Evolutionary conservation across 306 rosid species (phyloP).

Genomic region (Trifolium dubium): DNA sequence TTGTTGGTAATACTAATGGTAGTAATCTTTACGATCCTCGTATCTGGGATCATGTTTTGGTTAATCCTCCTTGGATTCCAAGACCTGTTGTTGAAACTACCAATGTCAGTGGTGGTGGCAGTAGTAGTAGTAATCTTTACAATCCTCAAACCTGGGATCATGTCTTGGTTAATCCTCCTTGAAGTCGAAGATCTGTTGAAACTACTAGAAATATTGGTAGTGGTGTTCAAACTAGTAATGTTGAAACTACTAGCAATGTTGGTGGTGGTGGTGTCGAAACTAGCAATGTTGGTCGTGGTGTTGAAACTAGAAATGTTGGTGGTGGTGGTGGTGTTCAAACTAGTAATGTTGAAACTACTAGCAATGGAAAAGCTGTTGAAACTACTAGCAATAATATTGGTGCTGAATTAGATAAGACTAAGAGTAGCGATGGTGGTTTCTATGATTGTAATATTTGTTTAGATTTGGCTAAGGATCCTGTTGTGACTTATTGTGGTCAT

Average conservation of each 20-base stretch:
- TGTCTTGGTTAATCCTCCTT: background rate
- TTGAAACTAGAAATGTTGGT: no score
- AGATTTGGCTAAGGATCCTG: background rate
- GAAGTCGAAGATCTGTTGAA: no score
- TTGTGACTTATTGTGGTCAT: background rate
- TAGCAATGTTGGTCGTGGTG: background rate
- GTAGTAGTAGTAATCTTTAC: background rate
- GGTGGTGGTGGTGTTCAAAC: no score
- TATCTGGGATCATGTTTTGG: no score
- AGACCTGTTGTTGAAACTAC: no score
- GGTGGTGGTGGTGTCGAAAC: background rate
- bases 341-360: background rate
- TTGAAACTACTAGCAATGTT: no score
- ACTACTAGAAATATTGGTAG: no score
- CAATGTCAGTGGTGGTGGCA: no score
- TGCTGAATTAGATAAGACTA: background rate
- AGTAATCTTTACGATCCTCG: no score
- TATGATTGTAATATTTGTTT: constrained; percentile 2
- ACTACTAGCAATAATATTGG: background rate
- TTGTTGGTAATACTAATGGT: no score
- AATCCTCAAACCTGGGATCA: background rate
- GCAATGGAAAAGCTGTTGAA: background rate
- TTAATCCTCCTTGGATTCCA: no score
- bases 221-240: no score
- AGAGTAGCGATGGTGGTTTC: background rate